phyloP scores from a whole-genome alignment of 768 basidiomycete species.

The Naematelia encephala region DNA sequence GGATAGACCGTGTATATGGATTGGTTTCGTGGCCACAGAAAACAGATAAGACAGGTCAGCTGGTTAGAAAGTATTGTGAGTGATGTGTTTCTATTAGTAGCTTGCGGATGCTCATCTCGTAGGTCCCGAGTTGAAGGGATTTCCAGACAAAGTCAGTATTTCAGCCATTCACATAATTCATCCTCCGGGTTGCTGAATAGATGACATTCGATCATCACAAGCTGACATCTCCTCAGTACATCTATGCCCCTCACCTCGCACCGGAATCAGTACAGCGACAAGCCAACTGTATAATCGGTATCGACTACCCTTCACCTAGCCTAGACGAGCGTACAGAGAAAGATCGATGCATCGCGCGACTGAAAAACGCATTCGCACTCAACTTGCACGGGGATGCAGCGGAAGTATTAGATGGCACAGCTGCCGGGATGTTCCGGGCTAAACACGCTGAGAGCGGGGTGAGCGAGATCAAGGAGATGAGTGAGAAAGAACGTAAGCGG shows the following conservation, averaged over 20 bases:
- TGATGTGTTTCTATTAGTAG: neutral
- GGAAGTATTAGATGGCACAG: conserved; percentile 48
- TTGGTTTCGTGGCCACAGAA: conserved; percentile 47
- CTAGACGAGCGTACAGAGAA: conserved; percentile 50
- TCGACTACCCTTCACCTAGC: conserved; percentile 51
- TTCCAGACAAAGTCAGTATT: conserved; percentile 51
- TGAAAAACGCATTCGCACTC: conserved; percentile 49
- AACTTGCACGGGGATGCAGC: conserved; percentile 45
- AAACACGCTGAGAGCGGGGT: conserved; percentile 35
- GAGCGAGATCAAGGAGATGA: conserved; percentile 11
- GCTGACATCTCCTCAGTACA: conserved; percentile 35
- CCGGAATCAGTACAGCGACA: conserved; percentile 44
- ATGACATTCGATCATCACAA: neutral
- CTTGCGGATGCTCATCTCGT: neutral
- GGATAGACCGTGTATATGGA: conserved; percentile 47
- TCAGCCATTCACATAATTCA: neutral
- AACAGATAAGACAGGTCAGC: conserved; percentile 48
- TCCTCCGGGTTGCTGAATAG: neutral
- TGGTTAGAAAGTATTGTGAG: conserved; percentile 50
- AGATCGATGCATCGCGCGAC: conserved; percentile 38
- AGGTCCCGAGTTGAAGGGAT: conserved; percentile 51
- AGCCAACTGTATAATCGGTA: conserved; percentile 51
- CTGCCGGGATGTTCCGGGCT: conserved; percentile 27
- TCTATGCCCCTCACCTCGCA: conserved; percentile 51
- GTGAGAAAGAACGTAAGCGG: conserved; percentile 15